These are phyloP conservation scores for Tricholoma hemisulphureum DNA, from an alignment of 768 basidiomycete species.

Conservation along the genomic window DNA sequence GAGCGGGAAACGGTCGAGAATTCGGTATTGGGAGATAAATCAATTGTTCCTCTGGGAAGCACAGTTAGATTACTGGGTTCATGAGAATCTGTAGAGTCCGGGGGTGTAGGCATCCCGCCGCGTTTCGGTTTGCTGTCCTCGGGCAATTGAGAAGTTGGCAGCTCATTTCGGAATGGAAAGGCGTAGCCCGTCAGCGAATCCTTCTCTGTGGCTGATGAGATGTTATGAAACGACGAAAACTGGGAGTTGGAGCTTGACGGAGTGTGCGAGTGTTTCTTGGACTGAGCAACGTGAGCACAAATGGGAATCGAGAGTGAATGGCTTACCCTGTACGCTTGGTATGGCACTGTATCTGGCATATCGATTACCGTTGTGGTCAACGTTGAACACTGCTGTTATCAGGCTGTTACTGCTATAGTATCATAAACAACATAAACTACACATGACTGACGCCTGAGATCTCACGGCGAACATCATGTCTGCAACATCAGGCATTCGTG, in stretches of 20 bases:
- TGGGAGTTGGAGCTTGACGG: constrained; percentile 25
- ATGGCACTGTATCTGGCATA: constrained; percentile 40
- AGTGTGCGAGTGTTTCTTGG: constrained; percentile 48
- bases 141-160: not conserved
- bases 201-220: not conserved
- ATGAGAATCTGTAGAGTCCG: not conserved
- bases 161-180: not conserved
- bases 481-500: constrained; percentile 67
- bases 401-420: not conserved
- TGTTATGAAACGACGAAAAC: constrained; percentile 15
- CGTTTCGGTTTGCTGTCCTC: not conserved
- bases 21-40: not conserved
- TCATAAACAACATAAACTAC: not conserved
- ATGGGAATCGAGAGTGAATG: constrained; percentile 4
- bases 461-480: constrained; percentile 49
- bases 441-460: not conserved
- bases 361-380: constrained; percentile 11
- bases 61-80: not conserved
- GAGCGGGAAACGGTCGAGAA: not conserved
- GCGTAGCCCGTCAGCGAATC: not conserved
- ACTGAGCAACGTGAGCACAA: constrained; percentile 27
- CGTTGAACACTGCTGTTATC: constrained; percentile 1
- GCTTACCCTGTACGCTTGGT: constrained; percentile 52
- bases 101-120: not conserved
- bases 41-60: not conserved